phyloP scores from a whole-genome alignment of 768 basidiomycete genomes.

The Boletus rex-veris region DNA sequence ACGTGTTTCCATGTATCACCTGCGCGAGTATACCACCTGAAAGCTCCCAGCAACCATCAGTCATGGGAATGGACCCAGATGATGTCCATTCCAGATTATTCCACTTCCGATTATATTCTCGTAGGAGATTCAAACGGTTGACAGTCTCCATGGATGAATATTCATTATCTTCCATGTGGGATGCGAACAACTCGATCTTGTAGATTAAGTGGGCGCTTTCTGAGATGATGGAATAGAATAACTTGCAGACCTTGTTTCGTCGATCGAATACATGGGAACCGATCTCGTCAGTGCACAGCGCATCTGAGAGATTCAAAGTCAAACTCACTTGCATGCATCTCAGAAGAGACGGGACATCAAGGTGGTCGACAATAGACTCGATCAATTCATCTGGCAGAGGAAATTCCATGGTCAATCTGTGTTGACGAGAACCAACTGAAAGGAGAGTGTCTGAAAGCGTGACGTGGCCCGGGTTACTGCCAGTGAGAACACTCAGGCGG shows the following conservation, averaged over 20 bases:
- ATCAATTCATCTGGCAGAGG: slow-evolving; percentile 31
- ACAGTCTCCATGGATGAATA: slow-evolving; percentile 16
- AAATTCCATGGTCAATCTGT: slow-evolving; percentile 12
- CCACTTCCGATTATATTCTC: slow-evolving; percentile 31
- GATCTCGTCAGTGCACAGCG: not conserved
- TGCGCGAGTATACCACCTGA: slow-evolving; percentile 34
- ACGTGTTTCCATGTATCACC: slow-evolving; percentile 10
- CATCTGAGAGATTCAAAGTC: not conserved
- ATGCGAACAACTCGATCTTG: slow-evolving; percentile 29
- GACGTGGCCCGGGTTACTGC: too few relatives aligned
- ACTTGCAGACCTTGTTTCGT: slow-evolving; percentile 27
- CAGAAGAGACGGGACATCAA: slow-evolving; percentile 29
- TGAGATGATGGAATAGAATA: slow-evolving; percentile 25
- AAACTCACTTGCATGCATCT: slow-evolving; percentile 25
- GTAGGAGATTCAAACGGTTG: slow-evolving; percentile 24
- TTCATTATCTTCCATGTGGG: slow-evolving; percentile 25
- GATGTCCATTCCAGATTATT: slow-evolving; percentile 21
- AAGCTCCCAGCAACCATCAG: slow-evolving; percentile 33
- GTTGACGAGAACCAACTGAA: not conserved
- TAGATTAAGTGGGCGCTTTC: slow-evolving; percentile 28
- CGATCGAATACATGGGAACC: not conserved
- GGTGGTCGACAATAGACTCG: slow-evolving; percentile 19
- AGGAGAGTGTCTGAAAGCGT: not conserved
- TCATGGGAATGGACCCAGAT: slow-evolving; percentile 9
- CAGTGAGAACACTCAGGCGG: too few relatives aligned